Evolutionary conservation across 2,329 filamentous ascomycete species (phyloP), one percentile per base, ranked within the genome.

Genomic region (Diaporthe ampelina): DNA sequence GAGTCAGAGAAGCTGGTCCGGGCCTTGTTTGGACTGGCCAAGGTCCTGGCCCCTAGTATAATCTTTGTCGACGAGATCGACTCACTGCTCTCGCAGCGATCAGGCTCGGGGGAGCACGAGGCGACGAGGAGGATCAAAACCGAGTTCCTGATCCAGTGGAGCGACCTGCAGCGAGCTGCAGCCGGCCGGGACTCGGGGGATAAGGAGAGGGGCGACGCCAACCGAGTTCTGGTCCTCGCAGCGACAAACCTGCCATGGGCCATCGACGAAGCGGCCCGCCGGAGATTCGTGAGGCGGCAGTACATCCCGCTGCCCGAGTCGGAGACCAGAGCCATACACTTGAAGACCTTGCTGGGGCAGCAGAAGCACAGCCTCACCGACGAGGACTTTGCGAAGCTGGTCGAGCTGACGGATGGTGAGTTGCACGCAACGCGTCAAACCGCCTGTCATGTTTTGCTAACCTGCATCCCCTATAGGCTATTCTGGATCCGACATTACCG

Each of bases 61-160:
- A 98, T 99, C 74, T 99, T 99, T 78, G 95, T 99, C 6, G 97
- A 99, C 80, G 97, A 99, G 82, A 99, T 99, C 76, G 97, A 99
- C 82, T 98, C 95, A 0, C 86, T 99, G 0, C 88, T 99, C 0
- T 97, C 95, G 0, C 91, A 95, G 21, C 89, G 97, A 69, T 94
- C 93, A 9, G 94, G 94, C 0, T 92, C 92, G 4, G 93, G 94
- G 1, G 97, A 98, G 80, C 94, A 98, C 79, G 97, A 99, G 84
- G 95, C 97, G 0, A 97, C 95, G 0, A 89, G 96, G 73, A 91
- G 97, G 72, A 97, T 98, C 81, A 99, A 99, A 85, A 99, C 97
- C 0, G 97, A 99, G 81, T 99, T 99, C 79, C 86, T 99, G 40
- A 98, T 99, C 37, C 95, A 98, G 80, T 99, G 97, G 97, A 97